Base-by-base conservation (phyloP, 805 yeast species). In the Torulaspora microellipsoides region DNA sequence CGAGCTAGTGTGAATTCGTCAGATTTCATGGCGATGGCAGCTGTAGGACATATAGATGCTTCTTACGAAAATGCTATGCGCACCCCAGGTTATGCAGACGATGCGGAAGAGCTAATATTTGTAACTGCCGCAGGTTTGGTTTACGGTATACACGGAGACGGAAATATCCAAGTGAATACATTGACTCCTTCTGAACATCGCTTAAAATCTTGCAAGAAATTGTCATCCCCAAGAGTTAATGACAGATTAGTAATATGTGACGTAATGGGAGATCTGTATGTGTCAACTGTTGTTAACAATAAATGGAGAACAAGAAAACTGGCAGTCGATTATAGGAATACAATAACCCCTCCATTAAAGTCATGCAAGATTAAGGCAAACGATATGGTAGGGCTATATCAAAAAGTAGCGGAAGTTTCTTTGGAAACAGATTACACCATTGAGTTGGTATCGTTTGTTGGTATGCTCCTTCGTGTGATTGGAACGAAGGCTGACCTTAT, bases 151-250 rank as follows among this genome's bases (percentile, higher is more conserved):
- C 43, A 46, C 38, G 36, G 29, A 23, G 27, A 38, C 27, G 83
- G 84, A 2, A 48, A 65, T 0, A 39, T 72, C 8, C 65, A 54
- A n/a, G 64, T 60, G 33, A 59, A 67, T 7, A 43, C 51, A n/a
- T 32, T 73, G 9, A 59, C 69, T 1, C 41, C 52, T 12, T 47
- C 59, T 1, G 58, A 42, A n/a, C 34, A 39, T 30, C 31, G 66
- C 15, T 55, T 83, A n/a, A 67, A 70, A 1, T 68, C 78, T 2
- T 81, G 82, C 43, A 75, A 73, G 40, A 75, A 76, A 47, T 59
- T 87, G 9, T 59, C 73, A 2, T 81, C 95, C 0, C 87, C 95
- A 4, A 71, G 93, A 58, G 81, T 85, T 20, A 81, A 78, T 54
- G 93, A 85, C 58, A 69, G 90, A 48, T 65, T 86, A 27, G 78